Evolutionary conservation across 225 moss, liverwort and hornwort genomes (phyloP).

Genomic region (Pseudoscleropodium purum): DNA sequence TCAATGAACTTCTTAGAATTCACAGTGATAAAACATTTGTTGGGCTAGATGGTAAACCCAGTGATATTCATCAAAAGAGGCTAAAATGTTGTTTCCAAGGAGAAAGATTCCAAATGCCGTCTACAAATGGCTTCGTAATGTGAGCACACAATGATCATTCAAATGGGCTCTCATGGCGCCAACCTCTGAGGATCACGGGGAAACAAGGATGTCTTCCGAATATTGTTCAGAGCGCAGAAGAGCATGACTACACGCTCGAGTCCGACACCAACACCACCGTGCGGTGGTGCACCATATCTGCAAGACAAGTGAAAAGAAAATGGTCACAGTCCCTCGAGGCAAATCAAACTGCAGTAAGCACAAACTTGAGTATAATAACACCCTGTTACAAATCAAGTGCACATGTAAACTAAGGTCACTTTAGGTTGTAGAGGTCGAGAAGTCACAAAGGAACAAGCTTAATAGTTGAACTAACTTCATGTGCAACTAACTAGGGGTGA

Average conservation of each 20-base stretch:
- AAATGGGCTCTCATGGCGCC: slow-evolving; percentile 43
- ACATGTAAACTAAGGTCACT: background rate
- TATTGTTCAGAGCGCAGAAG: slow-evolving; percentile 86
- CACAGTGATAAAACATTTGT: background rate
- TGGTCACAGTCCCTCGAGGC: background rate
- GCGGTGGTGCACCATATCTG: slow-evolving; percentile 84
- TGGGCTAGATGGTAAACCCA: background rate
- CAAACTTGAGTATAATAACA: background rate
- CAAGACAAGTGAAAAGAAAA: background rate
- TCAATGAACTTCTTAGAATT: background rate
- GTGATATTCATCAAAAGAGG: background rate
- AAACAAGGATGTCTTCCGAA: slow-evolving; percentile 85
- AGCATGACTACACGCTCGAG: slow-evolving; percentile 94
- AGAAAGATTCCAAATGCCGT: background rate
- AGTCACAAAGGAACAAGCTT: background rate
- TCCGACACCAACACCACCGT: slow-evolving; percentile 82
- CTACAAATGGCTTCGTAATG: background rate
- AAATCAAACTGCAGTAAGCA: background rate
- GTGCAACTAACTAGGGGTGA: background rate
- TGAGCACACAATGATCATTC: background rate
- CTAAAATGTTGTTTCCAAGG: background rate
- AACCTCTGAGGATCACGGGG: slow-evolving; percentile 86
- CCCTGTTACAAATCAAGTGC: background rate
- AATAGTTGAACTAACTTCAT: background rate
- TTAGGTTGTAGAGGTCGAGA: background rate